Base-by-base conservation (phyloP, 2,329 filamentous ascomycete genomes). In the Orbilia oligospora region DNA sequence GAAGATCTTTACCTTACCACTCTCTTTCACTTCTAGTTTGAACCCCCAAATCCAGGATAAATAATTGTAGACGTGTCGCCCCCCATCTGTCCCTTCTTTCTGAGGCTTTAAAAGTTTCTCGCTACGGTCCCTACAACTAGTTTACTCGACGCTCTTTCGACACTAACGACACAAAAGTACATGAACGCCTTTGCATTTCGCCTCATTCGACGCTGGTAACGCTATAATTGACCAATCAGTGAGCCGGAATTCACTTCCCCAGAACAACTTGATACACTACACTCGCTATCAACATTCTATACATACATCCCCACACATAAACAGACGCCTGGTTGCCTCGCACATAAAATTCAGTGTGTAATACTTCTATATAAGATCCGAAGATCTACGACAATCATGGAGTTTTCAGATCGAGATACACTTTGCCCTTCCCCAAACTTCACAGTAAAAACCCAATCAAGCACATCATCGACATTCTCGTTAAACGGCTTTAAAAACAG, bases 351-450 rank as follows among this genome's bases (percentile, higher is more conserved):
- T 49, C 55, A 24, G 38, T 55, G 44, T 48, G 22, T 30, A 64
- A 71, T 51, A 63, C 51, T 48, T 24, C 38, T 64, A 61, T 72
- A 67, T 63, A 77, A 78, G 49, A 78, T 55, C 63, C 22, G 46
- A 63, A 72, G 49, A 78, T 55, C 53, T 24, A 53, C 69, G n/a
- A n/a, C 64, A 36, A 53, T 44, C 22, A 78, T 78, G 75, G 75
- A 78, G 53, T 78, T 72, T 46, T 64, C 75, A 53, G 75, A 78
- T 18, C 49, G 75, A 72, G 75, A 78, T 69, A 56, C 55, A n/a
- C 61, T 78, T 33, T 79, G 76, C 58, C 76, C 76, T 51, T 79
- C 76, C 24, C 76, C 76, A 58, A 72, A 73, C 20, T 79, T 79
- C 48, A 75, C 76, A 24, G 73, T 75, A 33, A 79, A 79, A 53